phyloP scores from a whole-genome alignment of 768 basidiomycete genomes.

The Lyophyllum atratum region DNA sequence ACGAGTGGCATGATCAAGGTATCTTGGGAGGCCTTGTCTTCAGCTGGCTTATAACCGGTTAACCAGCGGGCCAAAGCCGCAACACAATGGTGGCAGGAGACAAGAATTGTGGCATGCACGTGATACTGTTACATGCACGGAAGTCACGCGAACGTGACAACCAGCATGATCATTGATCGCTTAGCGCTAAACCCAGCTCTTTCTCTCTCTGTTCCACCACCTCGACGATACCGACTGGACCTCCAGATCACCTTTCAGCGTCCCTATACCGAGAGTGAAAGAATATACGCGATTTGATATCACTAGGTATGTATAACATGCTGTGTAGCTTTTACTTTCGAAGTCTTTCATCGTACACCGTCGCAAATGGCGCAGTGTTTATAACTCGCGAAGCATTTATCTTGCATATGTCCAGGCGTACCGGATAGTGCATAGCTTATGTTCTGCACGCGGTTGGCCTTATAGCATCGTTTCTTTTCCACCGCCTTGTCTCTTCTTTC shows the following conservation, averaged over 20 bases:
- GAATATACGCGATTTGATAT: no score
- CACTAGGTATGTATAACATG: no score
- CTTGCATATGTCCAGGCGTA: no score
- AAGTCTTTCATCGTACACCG: no score
- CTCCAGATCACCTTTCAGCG: no score
- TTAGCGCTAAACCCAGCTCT: not conserved
- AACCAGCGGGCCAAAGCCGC: not conserved
- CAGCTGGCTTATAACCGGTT: not conserved
- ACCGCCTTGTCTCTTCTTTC: not conserved
- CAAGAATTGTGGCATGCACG: constrained; percentile 3
- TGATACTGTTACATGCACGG: constrained; percentile 5
- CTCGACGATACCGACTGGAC: no score
- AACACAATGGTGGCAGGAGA: constrained; percentile 9
- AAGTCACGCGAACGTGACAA: constrained; percentile 13
- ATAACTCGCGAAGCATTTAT: no score
- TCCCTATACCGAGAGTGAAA: no score
- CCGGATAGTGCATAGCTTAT: not conserved
- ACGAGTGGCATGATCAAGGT: constrained; percentile 24
- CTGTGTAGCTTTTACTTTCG: no score
- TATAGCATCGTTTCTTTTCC: not conserved
- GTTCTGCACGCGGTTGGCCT: not conserved
- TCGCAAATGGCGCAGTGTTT: no score
- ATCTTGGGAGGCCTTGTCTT: not conserved
- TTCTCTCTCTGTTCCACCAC: not conserved
- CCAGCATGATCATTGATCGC: not conserved